Base-by-base conservation (phyloP, 495 filamentous ascomycete genomes). In the Trichoderma virens region DNA sequence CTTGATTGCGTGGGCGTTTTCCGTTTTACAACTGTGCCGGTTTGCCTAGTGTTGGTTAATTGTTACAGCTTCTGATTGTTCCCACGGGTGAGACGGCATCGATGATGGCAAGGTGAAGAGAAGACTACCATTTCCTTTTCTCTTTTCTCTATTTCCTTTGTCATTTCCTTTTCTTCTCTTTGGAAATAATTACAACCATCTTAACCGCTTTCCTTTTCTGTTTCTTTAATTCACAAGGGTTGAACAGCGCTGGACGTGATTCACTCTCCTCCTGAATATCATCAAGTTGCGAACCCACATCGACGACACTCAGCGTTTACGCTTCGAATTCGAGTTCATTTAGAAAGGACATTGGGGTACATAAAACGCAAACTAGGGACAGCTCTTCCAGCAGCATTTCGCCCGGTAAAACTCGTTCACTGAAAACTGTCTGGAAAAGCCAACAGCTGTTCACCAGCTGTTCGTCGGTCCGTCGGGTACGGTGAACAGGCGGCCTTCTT, bases 231-330 rank as follows among this genome's bases (percentile, higher is more conserved):
- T 56, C 51, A 56, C 51, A 8, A 23, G 51, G 51, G 23, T 27
- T 27, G 51, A 56, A 56, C 51, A 16, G 28, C 51, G 51, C 51
- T 56, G 51, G 51, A 56, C 51, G 51, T 56, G 51, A 56, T 56
- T 56, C 51, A 56, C 51, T 23, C 51, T 30, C 25, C 51, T 7
- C 25, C 25, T 27, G 51, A 56, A 45, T 45, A 45, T 45, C 41
- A 4, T 45, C 41, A n/a, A 45, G 41, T 13, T 45, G 9, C 32
- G 11, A 35, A 35, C 32, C 32, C 51, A 30, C 27, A n/a, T 13
- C 51, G 20, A 56, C 23, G 51, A 56, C 51, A 28, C 51, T 56
- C 51, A 23, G 25, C 51, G 2, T 3, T 30, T 20, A 11, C 51
- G 14, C 25, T 3, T 5, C 23, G 0, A 2, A 28, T 18, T 9